Evolutionary conservation across 2,329 filamentous ascomycete species (phyloP), one percentile per base, ranked within the genome.

Genomic region (Alternaria arborescens): DNA sequence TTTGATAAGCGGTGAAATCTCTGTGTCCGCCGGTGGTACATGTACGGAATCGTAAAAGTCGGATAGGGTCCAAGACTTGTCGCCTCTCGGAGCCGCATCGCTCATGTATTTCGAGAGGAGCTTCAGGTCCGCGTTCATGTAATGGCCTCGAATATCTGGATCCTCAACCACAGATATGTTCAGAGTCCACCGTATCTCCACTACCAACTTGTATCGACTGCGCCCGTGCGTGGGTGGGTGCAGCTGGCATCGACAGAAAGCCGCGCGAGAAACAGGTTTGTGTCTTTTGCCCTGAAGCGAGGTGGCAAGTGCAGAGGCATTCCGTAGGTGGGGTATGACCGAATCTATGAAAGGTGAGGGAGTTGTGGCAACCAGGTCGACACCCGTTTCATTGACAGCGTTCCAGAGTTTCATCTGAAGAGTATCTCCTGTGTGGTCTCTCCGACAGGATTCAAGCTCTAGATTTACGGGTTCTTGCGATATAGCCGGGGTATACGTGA

Each of bases 31-130:
- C 84, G 80, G 26, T 1, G 91, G 88, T 2, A 89, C 84, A 70
- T 88, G 85, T 1, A 91, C 88, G 16, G 87, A 87, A 53, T 90
- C 85, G 69, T 93, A 94, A 72, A 94, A 94, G 58, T 86, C 84
- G 50, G 83, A 81, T 11, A 84, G 80, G 4, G 79, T 78, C 82
- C 83, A 85, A 52, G 66, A 72, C 20, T 69, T 62, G 10, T 66
- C 56, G n/a, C 58, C 60, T 22, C 62, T 53, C 5, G 41, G 38
- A 8, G 48, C 55, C 0, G 54, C 47, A 26, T 61, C 56, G 3
- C 64, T 69, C 38, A 75, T 60, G 51, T 77, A 77, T 8, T 41
- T 66, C 14, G 63, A 57, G 2, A 78, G 66, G 20, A 78, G 55
- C 8, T 63, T 64, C 26, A 75, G 42, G 38, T 77, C 75, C 14